A percentile compares a stretch with the other conserved stretches of the same genome.
phyloP scores from a whole-genome alignment of 176 grass and related monocot species.

The Oryza meridionalis region DNA sequence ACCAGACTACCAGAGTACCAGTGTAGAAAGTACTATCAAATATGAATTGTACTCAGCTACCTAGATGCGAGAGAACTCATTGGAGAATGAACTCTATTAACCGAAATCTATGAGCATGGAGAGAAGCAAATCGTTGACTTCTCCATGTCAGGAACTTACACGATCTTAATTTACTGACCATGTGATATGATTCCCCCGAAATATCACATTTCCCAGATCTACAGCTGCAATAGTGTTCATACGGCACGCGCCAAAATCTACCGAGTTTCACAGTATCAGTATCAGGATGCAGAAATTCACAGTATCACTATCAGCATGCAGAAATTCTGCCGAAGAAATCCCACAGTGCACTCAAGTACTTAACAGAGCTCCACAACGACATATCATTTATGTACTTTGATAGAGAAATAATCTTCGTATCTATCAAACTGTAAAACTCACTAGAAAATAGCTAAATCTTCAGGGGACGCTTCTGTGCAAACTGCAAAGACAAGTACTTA shows the following conservation, averaged over 20 bases:
- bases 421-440: background rate
- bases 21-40: conserved; percentile 22
- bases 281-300: background rate
- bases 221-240: conserved; percentile 11
- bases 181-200: conserved; percentile 31
- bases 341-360: too few species aligned
- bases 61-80: conserved; percentile 24
- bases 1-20: background rate
- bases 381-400: background rate
- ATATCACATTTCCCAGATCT: conserved; percentile 26
- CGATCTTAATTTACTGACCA: conserved; percentile 6
- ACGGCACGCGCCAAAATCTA: conserved; percentile 12
- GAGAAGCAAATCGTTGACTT: conserved; percentile 50
- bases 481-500: background rate
- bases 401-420: background rate
- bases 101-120: conserved; percentile 21
- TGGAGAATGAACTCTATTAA: conserved; percentile 34
- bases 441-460: background rate
- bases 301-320: background rate
- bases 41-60: conserved; percentile 24
- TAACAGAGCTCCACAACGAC: background rate
- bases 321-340: background rate
- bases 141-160: background rate
- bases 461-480: background rate
- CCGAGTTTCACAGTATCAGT: background rate